Evolutionary conservation across 2,329 filamentous ascomycete genomes (phyloP).

Genomic region (Helminthosporium solani): DNA sequence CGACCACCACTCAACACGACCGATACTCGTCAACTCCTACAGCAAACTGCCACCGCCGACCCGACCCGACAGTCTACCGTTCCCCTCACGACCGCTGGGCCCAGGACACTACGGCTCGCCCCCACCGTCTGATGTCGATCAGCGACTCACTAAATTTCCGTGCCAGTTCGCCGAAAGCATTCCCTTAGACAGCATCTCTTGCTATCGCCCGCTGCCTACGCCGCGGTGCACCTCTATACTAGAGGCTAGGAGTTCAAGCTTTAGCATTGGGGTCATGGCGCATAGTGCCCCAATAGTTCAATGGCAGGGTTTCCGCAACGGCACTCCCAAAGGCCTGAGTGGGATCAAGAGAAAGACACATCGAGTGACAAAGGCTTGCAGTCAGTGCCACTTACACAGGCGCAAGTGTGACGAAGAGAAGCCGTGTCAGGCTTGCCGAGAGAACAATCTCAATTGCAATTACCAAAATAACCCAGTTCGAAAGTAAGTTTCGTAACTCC

Average conservation of each 20-base stretch:
- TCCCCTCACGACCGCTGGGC: conserved; percentile 19
- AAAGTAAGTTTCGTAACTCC: conserved; percentile 64
- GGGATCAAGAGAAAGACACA: conserved; percentile 38
- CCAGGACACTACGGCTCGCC: conserved; percentile 25
- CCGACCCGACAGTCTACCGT: conserved; percentile 27
- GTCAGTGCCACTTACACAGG: conserved; percentile 44
- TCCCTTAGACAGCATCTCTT: conserved; percentile 35
- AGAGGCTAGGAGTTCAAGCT: conserved; percentile 19
- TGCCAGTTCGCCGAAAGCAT: conserved; percentile 21
- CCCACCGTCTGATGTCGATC: conserved; percentile 36
- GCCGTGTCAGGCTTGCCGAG: conserved; percentile 66
- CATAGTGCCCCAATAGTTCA: conserved; percentile 34
- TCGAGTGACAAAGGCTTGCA: conserved; percentile 65
- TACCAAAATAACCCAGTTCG: conserved; percentile 91
- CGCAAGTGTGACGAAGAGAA: conserved; percentile 46
- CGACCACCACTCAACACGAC: conserved; percentile 36
- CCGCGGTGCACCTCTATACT: conserved; percentile 27
- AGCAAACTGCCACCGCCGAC: conserved; percentile 17
- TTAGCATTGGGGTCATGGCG: conserved; percentile 37
- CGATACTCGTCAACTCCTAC: conserved; percentile 33
- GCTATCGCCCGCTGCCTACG: conserved; percentile 34
- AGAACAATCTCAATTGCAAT: conserved; percentile 80
- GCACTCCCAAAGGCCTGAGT: conserved; percentile 20
- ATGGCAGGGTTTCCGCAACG: conserved; percentile 39
- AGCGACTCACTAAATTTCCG: conserved; percentile 37